These are phyloP conservation scores for Rhizopogon sp. DNA, from an alignment of 768 basidiomycete genomes.

Conservation along the genomic window DNA sequence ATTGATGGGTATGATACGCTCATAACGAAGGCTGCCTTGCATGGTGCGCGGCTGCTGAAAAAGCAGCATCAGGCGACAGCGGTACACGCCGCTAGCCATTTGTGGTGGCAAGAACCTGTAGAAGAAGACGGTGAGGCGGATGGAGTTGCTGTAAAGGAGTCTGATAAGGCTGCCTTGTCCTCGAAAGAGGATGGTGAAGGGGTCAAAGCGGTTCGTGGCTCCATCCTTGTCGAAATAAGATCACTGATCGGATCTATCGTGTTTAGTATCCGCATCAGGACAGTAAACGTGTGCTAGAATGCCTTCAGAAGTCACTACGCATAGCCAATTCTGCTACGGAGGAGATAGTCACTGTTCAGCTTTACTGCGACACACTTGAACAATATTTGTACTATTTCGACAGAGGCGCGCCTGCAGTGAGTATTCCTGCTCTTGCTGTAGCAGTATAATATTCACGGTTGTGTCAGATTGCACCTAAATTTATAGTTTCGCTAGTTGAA, in stretches of 20 bases:
- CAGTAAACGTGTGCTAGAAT: constrained; percentile 96
- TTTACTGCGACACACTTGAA: constrained; percentile 95
- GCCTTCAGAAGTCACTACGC: constrained; percentile 92
- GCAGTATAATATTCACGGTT: background rate
- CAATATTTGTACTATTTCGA: constrained; percentile 96
- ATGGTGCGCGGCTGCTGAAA: constrained; percentile 93
- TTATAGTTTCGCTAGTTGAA: constrained; percentile 94
- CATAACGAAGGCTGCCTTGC: constrained; percentile 97
- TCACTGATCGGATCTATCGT: background rate
- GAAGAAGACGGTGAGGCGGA: constrained; percentile 38
- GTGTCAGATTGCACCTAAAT: constrained; percentile 84
- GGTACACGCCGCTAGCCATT: constrained; percentile 89
- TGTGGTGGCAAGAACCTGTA: constrained; percentile 90
- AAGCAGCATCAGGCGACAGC: constrained; percentile 98
- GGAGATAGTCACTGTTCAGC: constrained; percentile 92
- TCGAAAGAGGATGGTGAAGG: constrained; percentile 37
- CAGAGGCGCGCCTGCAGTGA: constrained; percentile 83
- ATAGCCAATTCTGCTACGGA: constrained; percentile 97
- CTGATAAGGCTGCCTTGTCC: constrained; percentile 9
- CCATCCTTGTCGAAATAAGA: background rate
- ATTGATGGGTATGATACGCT: constrained; percentile 95
- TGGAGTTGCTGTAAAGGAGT: constrained; percentile 24
- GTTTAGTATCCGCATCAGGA: constrained; percentile 81
- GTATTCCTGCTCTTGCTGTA: constrained; percentile 23
- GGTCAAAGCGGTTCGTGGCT: constrained; percentile 51